These are phyloP conservation scores for Dentipellis fragilis DNA, from an alignment of 768 basidiomycete genomes.

Conservation along the genomic window DNA sequence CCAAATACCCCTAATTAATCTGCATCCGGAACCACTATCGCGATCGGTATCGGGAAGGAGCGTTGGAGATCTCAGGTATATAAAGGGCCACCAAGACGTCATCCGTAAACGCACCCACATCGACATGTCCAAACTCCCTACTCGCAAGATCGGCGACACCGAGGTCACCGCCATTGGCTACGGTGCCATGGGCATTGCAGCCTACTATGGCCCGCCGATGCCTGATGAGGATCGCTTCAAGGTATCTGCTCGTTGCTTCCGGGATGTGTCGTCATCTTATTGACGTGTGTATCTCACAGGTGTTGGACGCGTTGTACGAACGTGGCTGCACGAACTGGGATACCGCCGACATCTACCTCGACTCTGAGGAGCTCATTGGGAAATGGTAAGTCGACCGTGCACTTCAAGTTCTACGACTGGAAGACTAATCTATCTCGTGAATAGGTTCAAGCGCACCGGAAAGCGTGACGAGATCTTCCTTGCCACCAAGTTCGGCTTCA, in stretches of 20 bases:
- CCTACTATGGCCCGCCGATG: constrained; percentile 33
- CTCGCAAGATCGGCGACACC: constrained; percentile 35
- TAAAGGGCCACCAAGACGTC: neutral
- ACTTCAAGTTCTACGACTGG: neutral
- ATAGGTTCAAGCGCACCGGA: constrained; percentile 46
- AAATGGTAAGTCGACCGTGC: constrained; percentile 23
- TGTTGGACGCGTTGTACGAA: constrained; percentile 33
- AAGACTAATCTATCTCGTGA: neutral
- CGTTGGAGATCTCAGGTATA: neutral
- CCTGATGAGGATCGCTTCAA: constrained; percentile 51
- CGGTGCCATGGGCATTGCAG: constrained; percentile 50
- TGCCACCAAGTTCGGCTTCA: constrained; percentile 27
- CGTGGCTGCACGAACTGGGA: constrained; percentile 38
- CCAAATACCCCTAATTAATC: no score
- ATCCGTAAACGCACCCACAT: neutral
- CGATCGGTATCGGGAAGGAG: no score
- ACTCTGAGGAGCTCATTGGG: constrained; percentile 35
- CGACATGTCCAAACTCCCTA: constrained; percentile 18
- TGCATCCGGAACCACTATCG: no score
- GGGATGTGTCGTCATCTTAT: neutral
- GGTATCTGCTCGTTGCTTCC: constrained; percentile 12
- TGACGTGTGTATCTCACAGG: constrained; percentile 12
- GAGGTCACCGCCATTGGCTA: constrained; percentile 46
- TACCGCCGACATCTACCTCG: constrained; percentile 31
- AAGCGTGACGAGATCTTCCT: constrained; percentile 40